Evolutionary conservation across 805 yeast species (phyloP).

Genomic region (Saccharomycopsis fodiens): DNA sequence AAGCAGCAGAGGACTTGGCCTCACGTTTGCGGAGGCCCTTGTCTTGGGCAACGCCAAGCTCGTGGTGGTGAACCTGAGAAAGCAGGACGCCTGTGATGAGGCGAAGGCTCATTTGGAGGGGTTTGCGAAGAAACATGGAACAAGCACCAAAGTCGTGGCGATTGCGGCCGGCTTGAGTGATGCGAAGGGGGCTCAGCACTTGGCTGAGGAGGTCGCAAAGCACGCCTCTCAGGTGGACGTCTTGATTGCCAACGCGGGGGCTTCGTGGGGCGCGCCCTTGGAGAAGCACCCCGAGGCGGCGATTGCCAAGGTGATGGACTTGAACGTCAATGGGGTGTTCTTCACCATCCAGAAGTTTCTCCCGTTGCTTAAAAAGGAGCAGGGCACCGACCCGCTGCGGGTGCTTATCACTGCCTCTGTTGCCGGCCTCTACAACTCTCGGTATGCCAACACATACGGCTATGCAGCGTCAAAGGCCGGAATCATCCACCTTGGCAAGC

Average conservation of each 20-base stretch:
- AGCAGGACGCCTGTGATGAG: conserved; percentile 51
- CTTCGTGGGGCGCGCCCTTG: conserved; percentile 66
- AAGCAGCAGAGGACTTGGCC: conserved; percentile 70
- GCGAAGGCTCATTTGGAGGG: conserved; percentile 35
- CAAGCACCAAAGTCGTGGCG: conserved; percentile 32
- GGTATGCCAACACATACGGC: conserved; percentile 47
- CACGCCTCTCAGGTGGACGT: conserved; percentile 46
- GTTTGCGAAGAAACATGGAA: conserved; percentile 14
- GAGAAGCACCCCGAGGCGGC: conserved; percentile 55
- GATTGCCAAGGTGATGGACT: conserved; percentile 51
- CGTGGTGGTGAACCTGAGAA: conserved; percentile 59
- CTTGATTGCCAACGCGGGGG: conserved; percentile 72
- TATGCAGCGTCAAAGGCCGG: conserved; percentile 72
- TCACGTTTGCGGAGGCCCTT: conserved; percentile 57
- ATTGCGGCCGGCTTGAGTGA: conserved; percentile 52
- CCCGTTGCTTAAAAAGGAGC: conserved; percentile 50
- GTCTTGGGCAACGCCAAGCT: conserved; percentile 54
- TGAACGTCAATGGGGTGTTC: conserved; percentile 65
- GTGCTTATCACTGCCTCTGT: conserved; percentile 61
- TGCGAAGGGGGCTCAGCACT: conserved; percentile 38
- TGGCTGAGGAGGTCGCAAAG: conserved; percentile 34
- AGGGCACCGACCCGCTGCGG: conserved; percentile 46
- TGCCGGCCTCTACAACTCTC: conserved; percentile 39
- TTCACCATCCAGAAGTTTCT: conserved; percentile 53
- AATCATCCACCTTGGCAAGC: conserved; percentile 57